These are phyloP conservation scores for Pichia heedii DNA, from an alignment of 805 yeast genomes.

Conservation along the genomic window DNA sequence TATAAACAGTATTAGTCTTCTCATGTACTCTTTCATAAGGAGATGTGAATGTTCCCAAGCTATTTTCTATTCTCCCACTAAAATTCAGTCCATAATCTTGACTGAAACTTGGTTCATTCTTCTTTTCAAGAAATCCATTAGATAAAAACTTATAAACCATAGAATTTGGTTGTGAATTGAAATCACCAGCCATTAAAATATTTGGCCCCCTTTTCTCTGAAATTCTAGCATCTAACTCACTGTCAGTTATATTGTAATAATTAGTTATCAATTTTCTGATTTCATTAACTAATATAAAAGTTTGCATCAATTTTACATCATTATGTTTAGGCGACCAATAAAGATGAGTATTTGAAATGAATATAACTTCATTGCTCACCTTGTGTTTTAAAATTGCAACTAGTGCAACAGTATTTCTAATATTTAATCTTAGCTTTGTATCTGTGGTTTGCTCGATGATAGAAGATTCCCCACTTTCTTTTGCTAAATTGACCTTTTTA, in stretches of 20 bases:
- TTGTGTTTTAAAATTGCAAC: conserved; percentile 41
- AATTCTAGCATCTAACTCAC: conserved; percentile 8
- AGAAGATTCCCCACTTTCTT: conserved; percentile 18
- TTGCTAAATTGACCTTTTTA: conserved; percentile 27
- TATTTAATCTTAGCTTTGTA: conserved; percentile 28
- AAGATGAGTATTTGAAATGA: conserved; percentile 50
- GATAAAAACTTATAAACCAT: conserved; percentile 38
- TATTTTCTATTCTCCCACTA: conserved; percentile 6
- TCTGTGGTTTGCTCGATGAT: conserved; percentile 28
- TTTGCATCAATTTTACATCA: conserved; percentile 47
- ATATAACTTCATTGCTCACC: conserved; percentile 30
- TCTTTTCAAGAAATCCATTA: conserved; percentile 19
- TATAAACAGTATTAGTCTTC: conserved; percentile 33
- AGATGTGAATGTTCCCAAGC: conserved; percentile 17
- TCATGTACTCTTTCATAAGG: conserved; percentile 21
- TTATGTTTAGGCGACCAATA: conserved; percentile 48
- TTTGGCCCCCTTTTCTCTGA: conserved; percentile 16
- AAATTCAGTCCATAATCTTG: conserved; percentile 13
- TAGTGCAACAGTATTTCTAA: conserved; percentile 49
- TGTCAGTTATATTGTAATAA: conserved; percentile 8
- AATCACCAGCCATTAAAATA: conserved; percentile 46
- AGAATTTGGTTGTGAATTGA: conserved; percentile 44
- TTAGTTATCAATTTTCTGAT: conserved; percentile 23
- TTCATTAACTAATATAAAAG: conserved; percentile 34
- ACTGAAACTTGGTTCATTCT: conserved; percentile 13